Conservation (phyloP, 129 eudicot species). For the Oenanthe sinensis region DNA sequence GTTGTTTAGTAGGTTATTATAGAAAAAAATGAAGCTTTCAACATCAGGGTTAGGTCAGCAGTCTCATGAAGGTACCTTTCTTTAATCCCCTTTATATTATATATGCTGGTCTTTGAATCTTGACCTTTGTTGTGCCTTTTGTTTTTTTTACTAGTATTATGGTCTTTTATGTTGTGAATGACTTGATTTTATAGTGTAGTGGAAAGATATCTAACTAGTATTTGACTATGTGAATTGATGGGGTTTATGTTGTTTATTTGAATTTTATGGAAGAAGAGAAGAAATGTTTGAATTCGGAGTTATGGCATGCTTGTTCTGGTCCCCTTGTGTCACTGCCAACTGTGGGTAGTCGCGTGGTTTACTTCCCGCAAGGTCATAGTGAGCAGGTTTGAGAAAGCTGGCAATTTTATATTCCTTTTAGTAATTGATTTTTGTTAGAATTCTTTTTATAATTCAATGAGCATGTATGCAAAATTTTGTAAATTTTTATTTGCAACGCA, state of each 20-base stretch:
- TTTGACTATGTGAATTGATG: slow-evolving; percentile 7
- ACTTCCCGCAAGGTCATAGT: slow-evolving; percentile 99
- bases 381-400: slow-evolving; percentile 61
- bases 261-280: slow-evolving; percentile 61
- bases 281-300: slow-evolving; percentile 94
- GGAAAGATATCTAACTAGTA: neutral
- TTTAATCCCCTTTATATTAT: slow-evolving; percentile 22
- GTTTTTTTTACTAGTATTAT: neutral
- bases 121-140: neutral
- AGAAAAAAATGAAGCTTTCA: slow-evolving; percentile 85
- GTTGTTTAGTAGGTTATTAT: neutral
- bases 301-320: slow-evolving; percentile 99
- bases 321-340: slow-evolving; percentile 88
- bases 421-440: neutral
- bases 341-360: slow-evolving; percentile 91
- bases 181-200: neutral
- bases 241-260: slow-evolving; percentile 14
- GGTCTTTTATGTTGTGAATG: neutral
- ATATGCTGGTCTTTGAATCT: slow-evolving; percentile 14
- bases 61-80: slow-evolving; percentile 68
- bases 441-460: neutral
- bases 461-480: neutral
- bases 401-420: neutral
- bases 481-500: neutral
- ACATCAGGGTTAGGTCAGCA: slow-evolving; percentile 98